Base-by-base conservation (phyloP, 176 grass and related monocot species). In the Aegilops sharonensis region DNA sequence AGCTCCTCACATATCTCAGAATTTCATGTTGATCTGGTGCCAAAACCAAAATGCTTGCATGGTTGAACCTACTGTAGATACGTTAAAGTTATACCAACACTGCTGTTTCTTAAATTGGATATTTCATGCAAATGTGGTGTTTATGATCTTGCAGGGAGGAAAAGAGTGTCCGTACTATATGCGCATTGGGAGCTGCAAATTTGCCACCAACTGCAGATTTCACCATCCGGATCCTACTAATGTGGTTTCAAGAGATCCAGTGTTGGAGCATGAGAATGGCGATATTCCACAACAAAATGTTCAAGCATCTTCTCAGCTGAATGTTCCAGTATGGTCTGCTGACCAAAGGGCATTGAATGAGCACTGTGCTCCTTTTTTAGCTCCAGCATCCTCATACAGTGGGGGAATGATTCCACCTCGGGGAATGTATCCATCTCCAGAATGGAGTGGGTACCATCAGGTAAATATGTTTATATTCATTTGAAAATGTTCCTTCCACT, bases 131-230 rank as follows among this genome's bases (percentile, higher is more conserved):
- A 82, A 80, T 31, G 21, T 86, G 75, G 18, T 78, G 3, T 31
- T 87, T 68, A 76, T 85, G 24, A 78, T 71, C 14, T 83, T 83
- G 75, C 92, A 99, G 97, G 89, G 94, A 47, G 90, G 80, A 83
- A 94, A 85, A 83, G 94, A 96, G 83, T 99, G 97, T 60, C 92
- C 89, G 11, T 96, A 91, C 79, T 99, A 99, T 84, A 99, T 99
- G 97, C 90, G 94, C 30, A 99, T 84, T 69, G 94, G 92, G 57
- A 96, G 90, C 84, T 99, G 97, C 87, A 99, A 96, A 84, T 94
- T 88, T 84, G 79, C 97, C 10, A 91, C 85, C 48, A 91, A 91
- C 83, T 99, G 97, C 89, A 94, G 78, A 78, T 96, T 91, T 82
- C 89, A 99, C 67, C 97, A 99, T 84, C 97, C 97, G 84, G 92